phyloP scores from a whole-genome alignment of 2,329 filamentous ascomycete species.

The Hypoxylon sp. region DNA sequence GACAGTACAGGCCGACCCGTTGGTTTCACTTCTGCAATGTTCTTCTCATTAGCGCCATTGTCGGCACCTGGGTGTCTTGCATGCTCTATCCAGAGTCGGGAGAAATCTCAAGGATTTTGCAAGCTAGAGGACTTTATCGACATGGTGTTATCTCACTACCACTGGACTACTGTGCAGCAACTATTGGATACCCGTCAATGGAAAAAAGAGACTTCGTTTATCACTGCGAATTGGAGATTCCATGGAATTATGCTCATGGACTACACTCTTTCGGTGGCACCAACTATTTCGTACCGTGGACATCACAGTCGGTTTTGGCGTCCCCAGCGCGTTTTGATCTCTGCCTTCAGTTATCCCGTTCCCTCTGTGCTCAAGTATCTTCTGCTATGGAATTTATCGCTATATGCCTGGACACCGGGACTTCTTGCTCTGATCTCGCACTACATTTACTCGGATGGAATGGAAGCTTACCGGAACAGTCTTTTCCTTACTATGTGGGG shows the following conservation, averaged over 20 bases:
- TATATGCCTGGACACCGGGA: neutral
- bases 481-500: neutral
- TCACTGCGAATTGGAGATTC: neutral
- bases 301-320: slow-evolving; percentile 12
- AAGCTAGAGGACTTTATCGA: neutral
- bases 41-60: slow-evolving; percentile 3
- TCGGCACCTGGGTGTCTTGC: slow-evolving; percentile 10
- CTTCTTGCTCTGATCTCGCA: neutral
- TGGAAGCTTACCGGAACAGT: neutral
- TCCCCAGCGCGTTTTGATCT: slow-evolving; percentile 9
- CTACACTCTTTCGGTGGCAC: neutral
- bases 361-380: neutral
- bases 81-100: slow-evolving; percentile 10
- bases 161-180: slow-evolving; percentile 3
- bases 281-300: neutral
- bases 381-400: neutral
- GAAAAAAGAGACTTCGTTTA: slow-evolving; percentile 3
- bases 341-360: slow-evolving; percentile 1
- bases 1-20: slow-evolving; percentile 31
- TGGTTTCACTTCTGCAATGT: slow-evolving; percentile 9
- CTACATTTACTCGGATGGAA: neutral
- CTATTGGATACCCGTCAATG: neutral
- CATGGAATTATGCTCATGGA: neutral
- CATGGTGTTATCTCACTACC: slow-evolving; percentile 2
- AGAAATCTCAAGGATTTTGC: slow-evolving; percentile 9